Base-by-base conservation (phyloP, 108 stramenopile genomes). In the Discostella pseudostelligera region DNA sequence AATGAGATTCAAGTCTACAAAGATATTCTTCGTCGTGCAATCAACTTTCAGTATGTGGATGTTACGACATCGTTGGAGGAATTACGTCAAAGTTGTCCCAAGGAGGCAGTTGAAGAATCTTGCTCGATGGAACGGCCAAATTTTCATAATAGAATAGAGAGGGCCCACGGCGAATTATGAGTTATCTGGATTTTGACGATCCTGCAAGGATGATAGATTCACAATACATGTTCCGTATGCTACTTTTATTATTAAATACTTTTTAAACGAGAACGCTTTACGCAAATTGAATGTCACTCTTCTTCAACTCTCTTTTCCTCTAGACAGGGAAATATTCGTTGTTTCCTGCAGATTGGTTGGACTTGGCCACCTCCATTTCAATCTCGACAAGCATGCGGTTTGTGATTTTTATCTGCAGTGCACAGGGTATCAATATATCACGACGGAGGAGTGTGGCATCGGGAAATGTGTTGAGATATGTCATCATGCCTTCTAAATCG, bases 401-500 rank as follows among this genome's bases (percentile, higher is more conserved):
- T 24, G 93, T 94, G 16, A 94, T 89, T 67, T 94, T 94, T 56
- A 94, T 94, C 40, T 94, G 88, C 35, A 90, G 64, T 14, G 93
- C 93, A 60, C 93, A 94, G 9, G 89, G 82, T 47, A 94, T 90
- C 53, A 94, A 60, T 64, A 94, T 94, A 68, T 94, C 93, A 19
- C 87, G 85, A 32, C 79, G 87, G 11, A 94, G 69, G 5, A 94
- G 78, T 36, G 93, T 94, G 1, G 93, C 90, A 81, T 94, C 93
- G 32, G 93, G 93, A 51, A 94, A 87, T 21, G 93, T 94, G 56
- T 94, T 94, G 42, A 94, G 71, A 70, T 90, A 94, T 22, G 85
- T 85, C 93, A 94, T 94, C 93, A 94, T 94, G 0, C 93, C 93
- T 56, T 94, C 93, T 16, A 94, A 80, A 55, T 94, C 93, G 42